Evolutionary conservation across 2,329 filamentous ascomycete species (phyloP).

Genomic region (Fusarium tuaranense): DNA sequence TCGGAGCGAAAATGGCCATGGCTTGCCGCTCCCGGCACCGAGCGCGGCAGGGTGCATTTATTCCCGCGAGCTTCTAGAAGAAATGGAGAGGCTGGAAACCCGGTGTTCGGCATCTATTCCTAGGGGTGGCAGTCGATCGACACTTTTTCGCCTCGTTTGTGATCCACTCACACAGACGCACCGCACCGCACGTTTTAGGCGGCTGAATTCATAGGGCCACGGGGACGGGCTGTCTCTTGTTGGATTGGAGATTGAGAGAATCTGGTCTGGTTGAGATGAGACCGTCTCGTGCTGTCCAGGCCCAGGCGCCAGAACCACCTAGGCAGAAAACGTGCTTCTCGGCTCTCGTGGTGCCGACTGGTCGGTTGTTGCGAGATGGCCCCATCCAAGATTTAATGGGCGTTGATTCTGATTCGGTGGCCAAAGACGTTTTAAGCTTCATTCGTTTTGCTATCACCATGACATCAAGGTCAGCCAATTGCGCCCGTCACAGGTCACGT

Average conservation of each 20-base stretch:
- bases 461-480: constrained; percentile 37
- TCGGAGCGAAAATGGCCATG: constrained; percentile 6
- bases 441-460: constrained; percentile 24
- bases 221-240: not conserved
- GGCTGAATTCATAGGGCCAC: constrained; percentile 17
- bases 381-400: constrained; percentile 1
- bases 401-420: constrained; percentile 27
- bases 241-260: constrained; percentile 4
- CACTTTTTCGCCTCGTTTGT: not conserved
- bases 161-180: not conserved
- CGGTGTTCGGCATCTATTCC: constrained; percentile 26
- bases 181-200: not conserved
- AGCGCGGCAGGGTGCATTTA: constrained; percentile 21
- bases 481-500: constrained; percentile 27
- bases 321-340: constrained; percentile 12
- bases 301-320: not conserved
- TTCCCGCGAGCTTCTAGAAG: constrained; percentile 42
- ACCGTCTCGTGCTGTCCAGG: too few species aligned
- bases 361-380: constrained; percentile 10
- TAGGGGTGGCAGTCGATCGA: not conserved
- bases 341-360: constrained; percentile 26
- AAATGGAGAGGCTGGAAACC: constrained; percentile 11
- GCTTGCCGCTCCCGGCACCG: constrained; percentile 34
- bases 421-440: constrained; percentile 27
- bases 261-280: not conserved